Evolutionary conservation across 2,329 filamentous ascomycete genomes (phyloP).

Genomic region (Cyphellophora europaea): DNA sequence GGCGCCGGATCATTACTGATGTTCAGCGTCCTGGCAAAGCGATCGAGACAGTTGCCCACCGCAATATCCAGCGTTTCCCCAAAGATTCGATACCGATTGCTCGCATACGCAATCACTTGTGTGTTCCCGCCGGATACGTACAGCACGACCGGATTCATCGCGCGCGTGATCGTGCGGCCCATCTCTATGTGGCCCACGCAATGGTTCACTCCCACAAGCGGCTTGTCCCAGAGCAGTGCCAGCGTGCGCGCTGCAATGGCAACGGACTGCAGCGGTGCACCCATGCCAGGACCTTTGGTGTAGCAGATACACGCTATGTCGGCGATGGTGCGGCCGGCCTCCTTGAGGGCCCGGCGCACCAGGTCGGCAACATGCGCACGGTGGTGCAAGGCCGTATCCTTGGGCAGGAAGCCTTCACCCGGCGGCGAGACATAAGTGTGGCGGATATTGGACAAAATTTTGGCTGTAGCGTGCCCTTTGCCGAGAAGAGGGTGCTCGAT

Average conservation of each 20-base stretch:
- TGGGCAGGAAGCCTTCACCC: slow-evolving; percentile 88
- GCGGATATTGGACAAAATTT: slow-evolving; percentile 83
- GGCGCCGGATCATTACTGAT: slow-evolving; percentile 96
- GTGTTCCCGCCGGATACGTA: slow-evolving; percentile 96
- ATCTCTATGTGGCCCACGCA: slow-evolving; percentile 99
- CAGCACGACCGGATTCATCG: slow-evolving; percentile 82
- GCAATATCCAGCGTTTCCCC: slow-evolving; percentile 96
- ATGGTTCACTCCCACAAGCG: slow-evolving; percentile 93
- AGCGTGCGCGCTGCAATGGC: slow-evolving; percentile 78
- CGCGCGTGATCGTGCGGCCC: slow-evolving; percentile 86
- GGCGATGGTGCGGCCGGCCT: slow-evolving; percentile 50
- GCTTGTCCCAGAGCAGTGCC: slow-evolving; percentile 72
- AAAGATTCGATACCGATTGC: slow-evolving; percentile 92
- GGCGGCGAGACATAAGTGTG: slow-evolving; percentile 90
- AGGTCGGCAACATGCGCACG: slow-evolving; percentile 72
- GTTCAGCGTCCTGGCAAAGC: slow-evolving; percentile 81
- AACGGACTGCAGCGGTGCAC: slow-evolving; percentile 77
- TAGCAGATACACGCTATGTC: slow-evolving; percentile 92
- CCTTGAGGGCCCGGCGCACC: slow-evolving; percentile 67
- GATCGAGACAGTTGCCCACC: slow-evolving; percentile 92
- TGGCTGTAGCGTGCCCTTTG: slow-evolving; percentile 41
- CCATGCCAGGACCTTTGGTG: slow-evolving; percentile 94
- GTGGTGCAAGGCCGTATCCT: slow-evolving; percentile 92
- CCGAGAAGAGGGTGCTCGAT: slow-evolving; percentile 58
- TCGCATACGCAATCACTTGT: slow-evolving; percentile 93